phyloP scores from a whole-genome alignment of 352 stramenopile genomes.

The Phytophthora boehmeriae region DNA sequence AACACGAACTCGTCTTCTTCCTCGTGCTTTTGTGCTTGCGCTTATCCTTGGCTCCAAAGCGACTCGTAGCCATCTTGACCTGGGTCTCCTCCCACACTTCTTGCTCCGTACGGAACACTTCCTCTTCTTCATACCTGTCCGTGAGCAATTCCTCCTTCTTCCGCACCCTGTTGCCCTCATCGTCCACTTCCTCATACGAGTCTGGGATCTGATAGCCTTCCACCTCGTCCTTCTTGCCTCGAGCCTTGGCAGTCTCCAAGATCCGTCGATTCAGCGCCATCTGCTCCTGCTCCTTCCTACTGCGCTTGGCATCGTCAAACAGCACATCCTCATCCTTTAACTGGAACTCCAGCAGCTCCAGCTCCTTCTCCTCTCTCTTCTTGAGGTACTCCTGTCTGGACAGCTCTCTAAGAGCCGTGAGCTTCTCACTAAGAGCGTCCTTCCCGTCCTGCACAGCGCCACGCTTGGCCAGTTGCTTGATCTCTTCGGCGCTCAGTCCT shows the following conservation, averaged over 20 bases:
- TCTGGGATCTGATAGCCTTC: constrained; percentile 96
- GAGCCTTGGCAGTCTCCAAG: constrained; percentile 82
- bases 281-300: constrained; percentile 79
- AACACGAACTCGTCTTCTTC: constrained; percentile 98
- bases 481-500: constrained; percentile 61
- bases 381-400: constrained; percentile 97
- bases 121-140: constrained; percentile 93
- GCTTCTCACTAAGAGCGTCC: constrained; percentile 52
- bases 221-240: constrained; percentile 57
- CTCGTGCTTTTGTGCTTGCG: constrained; percentile 33
- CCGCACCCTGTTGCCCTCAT: constrained; percentile 87
- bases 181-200: constrained; percentile 94
- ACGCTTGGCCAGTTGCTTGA: constrained; percentile 81
- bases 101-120: constrained; percentile 96
- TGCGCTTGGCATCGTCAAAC: constrained; percentile 80
- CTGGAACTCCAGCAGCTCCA: constrained; percentile 92
- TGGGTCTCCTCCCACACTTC: constrained; percentile 98
- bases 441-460: constrained; percentile 63
- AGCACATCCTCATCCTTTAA: constrained; percentile 80
- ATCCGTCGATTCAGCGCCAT: constrained; percentile 91
- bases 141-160: constrained; percentile 94
- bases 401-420: constrained; percentile 88
- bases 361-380: constrained; percentile 97
- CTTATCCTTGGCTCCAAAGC: constrained; percentile 79
- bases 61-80: constrained; percentile 86